A percentile compares a stretch with the other conserved stretches of the same genome.
These are phyloP conservation scores for Botryotinia globosa DNA, from an alignment of 2,329 filamentous ascomycete species.

Conservation along the genomic window DNA sequence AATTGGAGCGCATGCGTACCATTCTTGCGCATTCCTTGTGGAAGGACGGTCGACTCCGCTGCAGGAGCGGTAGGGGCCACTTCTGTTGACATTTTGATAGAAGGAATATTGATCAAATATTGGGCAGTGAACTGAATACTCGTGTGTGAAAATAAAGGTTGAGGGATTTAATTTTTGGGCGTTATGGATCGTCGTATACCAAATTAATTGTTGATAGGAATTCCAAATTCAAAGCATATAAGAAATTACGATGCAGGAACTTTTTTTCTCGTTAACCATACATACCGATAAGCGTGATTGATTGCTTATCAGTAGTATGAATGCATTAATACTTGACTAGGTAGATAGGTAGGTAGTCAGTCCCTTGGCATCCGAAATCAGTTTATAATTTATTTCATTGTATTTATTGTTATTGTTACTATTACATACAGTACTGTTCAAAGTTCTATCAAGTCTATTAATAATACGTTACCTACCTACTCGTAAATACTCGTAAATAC, in stretches of 20 bases:
- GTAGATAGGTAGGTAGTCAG: background rate
- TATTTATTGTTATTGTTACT: background rate
- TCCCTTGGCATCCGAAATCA: background rate
- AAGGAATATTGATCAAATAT: background rate
- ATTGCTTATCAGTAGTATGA: background rate
- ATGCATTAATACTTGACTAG: background rate
- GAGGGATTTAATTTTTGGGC: background rate
- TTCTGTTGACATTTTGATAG: constrained; percentile 31
- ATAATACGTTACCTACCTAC: background rate
- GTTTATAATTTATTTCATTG: background rate
- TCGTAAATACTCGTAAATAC: too few relatives aligned
- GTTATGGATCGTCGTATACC: background rate
- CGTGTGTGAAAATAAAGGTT: too few relatives aligned
- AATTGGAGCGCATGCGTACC: constrained; percentile 49
- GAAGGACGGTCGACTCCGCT: background rate
- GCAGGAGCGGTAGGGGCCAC: constrained; percentile 21
- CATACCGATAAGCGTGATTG: background rate
- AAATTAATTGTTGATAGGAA: background rate
- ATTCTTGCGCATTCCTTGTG: constrained; percentile 73
- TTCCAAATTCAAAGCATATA: background rate
- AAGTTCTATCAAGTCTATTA: background rate
- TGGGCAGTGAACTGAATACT: background rate
- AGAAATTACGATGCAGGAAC: background rate
- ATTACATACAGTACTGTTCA: too few relatives aligned
- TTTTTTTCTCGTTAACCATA: background rate